phyloP scores from a whole-genome alignment of 148 eudicot genomes.

The Nepenthes mirabilis region DNA sequence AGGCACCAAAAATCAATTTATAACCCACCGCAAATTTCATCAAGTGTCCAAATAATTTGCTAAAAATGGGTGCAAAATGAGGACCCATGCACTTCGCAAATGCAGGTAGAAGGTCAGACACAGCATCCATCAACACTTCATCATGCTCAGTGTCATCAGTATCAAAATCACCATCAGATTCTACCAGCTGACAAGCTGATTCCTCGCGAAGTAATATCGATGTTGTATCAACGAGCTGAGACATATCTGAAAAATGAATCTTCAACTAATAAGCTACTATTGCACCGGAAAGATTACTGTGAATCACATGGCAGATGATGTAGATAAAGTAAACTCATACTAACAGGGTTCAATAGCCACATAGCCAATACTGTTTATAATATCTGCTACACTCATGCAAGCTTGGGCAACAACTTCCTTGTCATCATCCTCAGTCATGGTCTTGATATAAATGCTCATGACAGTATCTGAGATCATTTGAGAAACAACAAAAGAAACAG shows the following conservation, averaged over 20 bases:
- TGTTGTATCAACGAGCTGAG: constrained; percentile 66
- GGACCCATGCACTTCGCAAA: constrained; percentile 87
- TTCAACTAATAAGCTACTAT: constrained; percentile 3
- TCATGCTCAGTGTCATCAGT: constrained; percentile 77
- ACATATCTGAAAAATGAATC: constrained; percentile 39
- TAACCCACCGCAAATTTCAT: constrained; percentile 85
- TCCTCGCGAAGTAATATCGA: constrained; percentile 58
- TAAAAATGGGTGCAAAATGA: constrained; percentile 75
- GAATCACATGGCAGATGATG: background rate
- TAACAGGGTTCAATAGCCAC: constrained; percentile 73
- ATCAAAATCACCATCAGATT: constrained; percentile 79
- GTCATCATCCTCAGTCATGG: constrained; percentile 89
- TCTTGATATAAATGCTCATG: constrained; percentile 72
- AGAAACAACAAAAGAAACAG: background rate
- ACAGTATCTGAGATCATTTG: constrained; percentile 48
- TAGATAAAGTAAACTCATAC: constrained; percentile 15
- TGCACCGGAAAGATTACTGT: background rate
- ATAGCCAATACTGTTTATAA: constrained; percentile 59
- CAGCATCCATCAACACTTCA: constrained; percentile 98
- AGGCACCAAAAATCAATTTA: background rate
- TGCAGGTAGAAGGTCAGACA: constrained; percentile 95
- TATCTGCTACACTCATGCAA: constrained; percentile 68
- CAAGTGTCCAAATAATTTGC: constrained; percentile 57
- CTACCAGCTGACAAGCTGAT: constrained; percentile 67
- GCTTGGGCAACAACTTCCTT: constrained; percentile 98